Evolutionary conservation across 2,329 filamentous ascomycete species (phyloP), one percentile per base, ranked within the genome.

Genomic region (Diaporthe ilicicola): DNA sequence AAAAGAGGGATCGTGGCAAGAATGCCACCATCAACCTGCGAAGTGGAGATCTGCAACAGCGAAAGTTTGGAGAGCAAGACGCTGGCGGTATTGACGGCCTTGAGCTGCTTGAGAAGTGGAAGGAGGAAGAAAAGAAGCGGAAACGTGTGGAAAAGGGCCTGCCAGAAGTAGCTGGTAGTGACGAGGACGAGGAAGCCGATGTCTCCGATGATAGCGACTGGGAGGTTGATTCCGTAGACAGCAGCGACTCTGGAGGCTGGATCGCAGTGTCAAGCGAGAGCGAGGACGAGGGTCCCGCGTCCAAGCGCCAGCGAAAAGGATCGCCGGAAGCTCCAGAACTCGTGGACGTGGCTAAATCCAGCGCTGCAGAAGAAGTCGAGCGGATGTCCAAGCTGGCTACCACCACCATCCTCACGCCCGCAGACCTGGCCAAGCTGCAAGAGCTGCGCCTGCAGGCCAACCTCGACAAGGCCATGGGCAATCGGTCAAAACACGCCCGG

Each of bases 351-450:
- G 83, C 84, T 10, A 82, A 86, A 71, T 82, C 86, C 55, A 82
- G 85, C 50, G 74, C 78, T 5, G 83, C 84, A n/a, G 82, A 81
- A 15, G 83, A 86, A 72, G 76, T 84, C 8, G 79, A 84, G 69
- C 83, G 85, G 73, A 88, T 90, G 74, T 90, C 92, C 15, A 94
- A 91, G 76, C 89, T 98, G 53, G 95, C 95, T n/a, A 97, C 94
- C 0, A 97, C 94, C 2, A 92, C 93, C 61, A 97, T 99, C 74
- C 91, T 99, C 73, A 99, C 96, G 0, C 96, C 96, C 0, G 96
- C 96, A 15, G 96, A 99, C 81, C 88, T 98, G n/a, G 92, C 93
- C 75, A 98, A 98, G 81, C 91, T 99, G 24, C 91, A 94, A 73
- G 95, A 98, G 82, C 90, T 99, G 29, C 93, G 94, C 56, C 86